A percentile compares a stretch with the other conserved stretches of the same genome.
phyloP scores from a whole-genome alignment of 202 grass and related monocot species.

The Hordeum pubiflorum region DNA sequence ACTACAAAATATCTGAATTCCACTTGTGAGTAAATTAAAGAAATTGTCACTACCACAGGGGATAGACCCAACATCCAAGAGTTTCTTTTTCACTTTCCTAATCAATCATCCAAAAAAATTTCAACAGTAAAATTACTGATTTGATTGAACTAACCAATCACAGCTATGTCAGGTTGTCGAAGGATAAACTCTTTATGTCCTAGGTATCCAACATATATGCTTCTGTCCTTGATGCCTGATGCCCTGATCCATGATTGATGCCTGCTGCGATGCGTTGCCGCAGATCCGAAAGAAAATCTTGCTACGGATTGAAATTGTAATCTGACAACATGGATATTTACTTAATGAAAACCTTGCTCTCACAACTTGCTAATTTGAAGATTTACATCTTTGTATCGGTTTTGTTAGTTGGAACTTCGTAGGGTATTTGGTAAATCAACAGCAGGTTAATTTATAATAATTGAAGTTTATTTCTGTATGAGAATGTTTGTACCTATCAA shows the following conservation, averaged over 20 bases:
- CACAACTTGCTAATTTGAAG: background rate
- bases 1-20: background rate
- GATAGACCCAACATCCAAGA: constrained; percentile 8
- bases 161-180: background rate
- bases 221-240: background rate
- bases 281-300: background rate
- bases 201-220: constrained; percentile 5
- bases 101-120: background rate
- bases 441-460: background rate
- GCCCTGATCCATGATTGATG: background rate
- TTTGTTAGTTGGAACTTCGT: background rate
- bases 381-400: background rate
- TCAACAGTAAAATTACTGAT: background rate
- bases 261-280: background rate
- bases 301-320: background rate
- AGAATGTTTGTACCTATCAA: background rate
- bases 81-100: constrained; percentile 6
- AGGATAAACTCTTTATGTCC: background rate
- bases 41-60: background rate
- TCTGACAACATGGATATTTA: background rate
- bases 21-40: background rate
- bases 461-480: background rate
- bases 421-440: background rate
- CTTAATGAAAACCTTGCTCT: background rate
- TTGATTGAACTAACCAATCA: background rate